Evolutionary conservation across 306 rosid genomes (phyloP), one percentile per base, ranked within the genome.

Genomic region (Hylodesmum podocarpum): DNA sequence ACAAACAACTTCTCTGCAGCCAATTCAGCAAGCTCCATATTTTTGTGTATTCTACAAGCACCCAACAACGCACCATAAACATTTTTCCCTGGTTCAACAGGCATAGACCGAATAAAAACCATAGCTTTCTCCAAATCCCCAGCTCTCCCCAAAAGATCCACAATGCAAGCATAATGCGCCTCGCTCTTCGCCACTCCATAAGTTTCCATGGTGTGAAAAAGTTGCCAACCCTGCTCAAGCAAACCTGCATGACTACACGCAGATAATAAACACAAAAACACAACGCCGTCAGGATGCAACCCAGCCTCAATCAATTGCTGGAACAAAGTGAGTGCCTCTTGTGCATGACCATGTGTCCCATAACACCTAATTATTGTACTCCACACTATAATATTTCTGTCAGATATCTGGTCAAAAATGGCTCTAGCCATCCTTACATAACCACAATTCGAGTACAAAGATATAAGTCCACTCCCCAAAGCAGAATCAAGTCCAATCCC

Each of bases 61-160:
- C 97, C 96, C 34, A 93, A 78, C 86, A 93, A 82, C 39, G 95
- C 97, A 58, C 96, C 95, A 39, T 89, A 89, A 67, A 85, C 91
- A 84, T 79, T 84, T 79, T 89, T 93, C 25, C 86, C 93, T 1
- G 98, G 89, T 80, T 82, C 47, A 51, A 90, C 57, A n/a, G 95
- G 96, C 95, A 93, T 91, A 39, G 80, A 73, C 50, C 61, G 69
- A 21, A 91, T 81, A 66, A 91, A 75, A 70, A 86, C 84, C 9
- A 85, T 81, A 22, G 98, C 97, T 40, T 76, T 80, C 37, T 89
- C 84, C 6, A 91, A 39, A 44, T 85, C 73, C 43, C 96, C 96
- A 4, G 97, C 90, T 82, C 98, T 89, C 29, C 93, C 98, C 62
- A 85, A 73, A 25, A 93, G 90, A 80, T 93, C 98, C 33, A 93